Evolutionary conservation across 257 asterid species (phyloP), one percentile per base, ranked within the genome.

Genomic region (Eucommia ulmoides): DNA sequence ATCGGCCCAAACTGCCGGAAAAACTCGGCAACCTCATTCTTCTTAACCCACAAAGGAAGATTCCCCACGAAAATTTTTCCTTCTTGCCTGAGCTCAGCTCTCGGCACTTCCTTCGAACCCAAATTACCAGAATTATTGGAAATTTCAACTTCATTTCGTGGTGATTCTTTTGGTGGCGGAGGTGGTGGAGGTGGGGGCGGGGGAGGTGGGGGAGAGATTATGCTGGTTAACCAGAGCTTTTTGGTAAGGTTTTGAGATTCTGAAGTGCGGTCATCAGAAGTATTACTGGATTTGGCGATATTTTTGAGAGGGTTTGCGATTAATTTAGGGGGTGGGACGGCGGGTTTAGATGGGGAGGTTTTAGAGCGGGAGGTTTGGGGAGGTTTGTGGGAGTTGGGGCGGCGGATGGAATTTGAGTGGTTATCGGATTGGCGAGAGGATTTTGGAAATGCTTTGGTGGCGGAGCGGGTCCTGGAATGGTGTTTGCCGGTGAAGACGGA

Each of bases 1-100:
- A 91, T 83, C 1, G 84, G 83, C 50, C 98, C 98, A 71, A 91
- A 91, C 50, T 91, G 98, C 77, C 96, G 69, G 69, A 91, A 91
- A 67, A 80, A 91, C 79, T 91, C 96, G 3, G 63, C 56, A 15
- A 91, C 65, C 64, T 86, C 93, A 42, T 24, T 60, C 59, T 91
- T 91, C 84, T 86, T 86, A 24, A 83, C 65, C 98, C 98, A 76
- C 16, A 75, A 61, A 3, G 98, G 98, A 33, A 91, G 66, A 66
- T 91, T 91, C 3, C 98, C 98, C 51, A 91, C 87, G 60, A 91
- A 91, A 21, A 91, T 77, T 58, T 91, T 91, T 3, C 98, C 96
- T 25, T 66, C 75, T 60, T 91, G 94, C 68, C 89, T 75, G 50
- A 71, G 75, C 45, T 68, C 87, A 52, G 59, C 65, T n/a, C 53